Evolutionary conservation across 768 basidiomycete genomes (phyloP).

Genomic region (Leccinum rimulosum): DNA sequence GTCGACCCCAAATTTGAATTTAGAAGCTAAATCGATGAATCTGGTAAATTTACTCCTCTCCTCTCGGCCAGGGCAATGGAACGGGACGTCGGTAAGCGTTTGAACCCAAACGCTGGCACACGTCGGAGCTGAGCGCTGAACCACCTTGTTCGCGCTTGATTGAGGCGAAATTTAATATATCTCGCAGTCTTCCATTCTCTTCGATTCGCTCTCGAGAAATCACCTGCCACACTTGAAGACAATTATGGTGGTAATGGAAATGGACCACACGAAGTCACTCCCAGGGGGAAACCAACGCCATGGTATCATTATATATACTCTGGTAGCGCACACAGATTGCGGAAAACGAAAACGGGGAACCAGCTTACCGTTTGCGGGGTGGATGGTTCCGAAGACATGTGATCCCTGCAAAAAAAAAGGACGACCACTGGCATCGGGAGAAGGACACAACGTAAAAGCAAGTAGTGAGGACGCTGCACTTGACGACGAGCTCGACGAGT

Average conservation of each 20-base stretch:
- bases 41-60: constrained; percentile 3
- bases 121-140: background rate
- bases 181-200: constrained; percentile 4
- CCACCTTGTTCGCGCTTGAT: background rate
- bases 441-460: background rate
- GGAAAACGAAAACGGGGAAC: constrained; percentile 3
- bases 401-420: background rate
- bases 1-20: background rate
- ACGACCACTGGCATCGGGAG: background rate
- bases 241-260: too few relatives aligned
- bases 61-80: background rate
- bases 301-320: background rate
- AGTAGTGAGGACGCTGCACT: background rate
- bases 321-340: background rate
- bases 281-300: background rate
- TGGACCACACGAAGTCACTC: constrained; percentile 1
- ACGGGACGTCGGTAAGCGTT: background rate
- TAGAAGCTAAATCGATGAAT: constrained; percentile 12
- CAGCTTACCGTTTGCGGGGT: background rate
- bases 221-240: constrained; percentile 9
- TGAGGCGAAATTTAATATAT: background rate
- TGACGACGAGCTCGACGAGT: constrained; percentile 3
- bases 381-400: background rate
- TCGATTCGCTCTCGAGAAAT: constrained; percentile 5
- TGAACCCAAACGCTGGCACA: background rate